Conservation (phyloP, 805 yeast genomes). For the Cyberlindnera veronae region DNA sequence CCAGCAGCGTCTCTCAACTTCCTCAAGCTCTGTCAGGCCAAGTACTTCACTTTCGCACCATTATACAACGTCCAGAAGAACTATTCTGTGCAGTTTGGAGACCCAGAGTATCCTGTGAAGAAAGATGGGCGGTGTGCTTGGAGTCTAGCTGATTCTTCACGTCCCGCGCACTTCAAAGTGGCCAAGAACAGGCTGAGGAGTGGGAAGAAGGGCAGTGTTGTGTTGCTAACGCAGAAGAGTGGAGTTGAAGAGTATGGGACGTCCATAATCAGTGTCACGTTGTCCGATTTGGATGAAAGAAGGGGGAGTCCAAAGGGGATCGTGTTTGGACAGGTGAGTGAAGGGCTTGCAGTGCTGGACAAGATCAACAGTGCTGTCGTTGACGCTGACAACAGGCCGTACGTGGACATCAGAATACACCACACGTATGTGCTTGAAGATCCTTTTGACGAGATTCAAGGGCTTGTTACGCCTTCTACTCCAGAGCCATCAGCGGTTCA, state of each 20-base stretch:
- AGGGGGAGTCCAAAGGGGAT: constrained; percentile 17
- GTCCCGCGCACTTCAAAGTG: constrained; percentile 17
- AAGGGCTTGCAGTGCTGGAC: constrained; percentile 47
- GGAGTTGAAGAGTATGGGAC: constrained; percentile 24
- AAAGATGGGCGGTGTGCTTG: constrained; percentile 32
- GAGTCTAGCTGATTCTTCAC: constrained; percentile 26
- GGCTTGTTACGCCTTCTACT: constrained; percentile 25
- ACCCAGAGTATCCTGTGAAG: constrained; percentile 41
- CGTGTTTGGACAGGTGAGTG: constrained; percentile 50
- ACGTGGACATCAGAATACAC: constrained; percentile 48
- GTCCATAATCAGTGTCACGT: constrained; percentile 37
- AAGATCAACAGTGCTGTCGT: constrained; percentile 36
- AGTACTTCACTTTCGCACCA: constrained; percentile 50
- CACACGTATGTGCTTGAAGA: constrained; percentile 50
- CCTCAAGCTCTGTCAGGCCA: constrained; percentile 48
- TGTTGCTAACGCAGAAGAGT: constrained; percentile 22
- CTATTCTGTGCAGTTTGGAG: constrained; percentile 43
- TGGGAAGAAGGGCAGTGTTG: constrained; percentile 34
- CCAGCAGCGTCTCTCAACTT: constrained; percentile 44
- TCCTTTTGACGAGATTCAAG: constrained; percentile 43
- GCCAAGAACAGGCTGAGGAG: constrained; percentile 26
- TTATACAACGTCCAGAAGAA: constrained; percentile 42
- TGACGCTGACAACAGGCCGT: constrained; percentile 40
- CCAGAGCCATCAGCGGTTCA: constrained; percentile 37
- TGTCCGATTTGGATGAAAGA: constrained; percentile 28